Base-by-base conservation (phyloP, 495 filamentous ascomycete genomes). In the Annulohypoxylon stygium region DNA sequence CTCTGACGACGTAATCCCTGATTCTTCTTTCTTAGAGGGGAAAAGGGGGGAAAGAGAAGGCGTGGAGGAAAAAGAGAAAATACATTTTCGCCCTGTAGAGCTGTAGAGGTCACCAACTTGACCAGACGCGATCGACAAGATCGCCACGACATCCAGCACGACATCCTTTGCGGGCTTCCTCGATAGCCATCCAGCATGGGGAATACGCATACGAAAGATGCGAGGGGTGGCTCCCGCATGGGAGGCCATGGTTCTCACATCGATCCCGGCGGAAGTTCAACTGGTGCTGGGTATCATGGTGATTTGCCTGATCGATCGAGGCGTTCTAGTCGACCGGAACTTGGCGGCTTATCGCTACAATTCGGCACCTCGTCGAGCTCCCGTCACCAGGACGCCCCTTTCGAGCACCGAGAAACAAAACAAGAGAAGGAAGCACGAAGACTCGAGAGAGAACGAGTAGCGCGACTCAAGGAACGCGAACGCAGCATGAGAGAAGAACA, bases 401-500 rank as follows among this genome's bases (percentile, higher is more conserved):
- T 82, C 25, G 86, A 89, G 69, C 88, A 91, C 48, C 85, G 92
- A 65, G 96, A 97, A 79, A 97, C 93, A 10, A 97, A 91, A 81
- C 93, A 95, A 77, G 96, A 98, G 79, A 88, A 93, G 63, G 96
- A 98, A 79, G 92, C 92, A 8, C 88, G 95, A 61, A 93, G 91
- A 68, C 78, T 92, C 69, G 96, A 97, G 81, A 91, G 89, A 79
- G 96, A 98, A 80, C 88, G 92, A 26, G 80, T 83, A 3, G 87
- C 87, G 16, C 85, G 96, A 43, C 69, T 89, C 51, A 93, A 92
- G 78, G 96, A 99, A 78, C 87, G 95, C 30, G 95, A 97, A 81
- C 87, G 93, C 78, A 99, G 96, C 79, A 92, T 98, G 84, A 91
- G 86, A 72, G 95, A 98, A 73, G 96, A 98, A 75, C 88, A 93